phyloP scores from a whole-genome alignment of 371 early-diverging fungal species.

The Lichtheimia corymbifera region DNA sequence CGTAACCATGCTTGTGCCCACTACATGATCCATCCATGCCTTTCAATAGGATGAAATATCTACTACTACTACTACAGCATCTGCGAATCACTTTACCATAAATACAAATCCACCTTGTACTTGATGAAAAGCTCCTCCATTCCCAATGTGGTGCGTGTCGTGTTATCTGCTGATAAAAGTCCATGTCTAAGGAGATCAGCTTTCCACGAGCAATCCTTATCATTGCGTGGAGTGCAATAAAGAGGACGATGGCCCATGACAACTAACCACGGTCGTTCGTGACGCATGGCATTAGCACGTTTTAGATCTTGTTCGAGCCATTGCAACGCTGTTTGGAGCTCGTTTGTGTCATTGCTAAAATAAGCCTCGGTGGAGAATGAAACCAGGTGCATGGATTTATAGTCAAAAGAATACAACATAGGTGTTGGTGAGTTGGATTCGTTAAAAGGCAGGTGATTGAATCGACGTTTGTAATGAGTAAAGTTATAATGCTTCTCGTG shows the following conservation, averaged over 20 bases:
- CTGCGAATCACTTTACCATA: slow-evolving; percentile 19
- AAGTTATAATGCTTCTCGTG: slow-evolving; percentile 27
- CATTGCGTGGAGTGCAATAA: slow-evolving; percentile 22
- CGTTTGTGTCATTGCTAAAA: slow-evolving; percentile 11
- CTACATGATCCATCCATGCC: neutral
- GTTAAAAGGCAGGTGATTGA: slow-evolving; percentile 16
- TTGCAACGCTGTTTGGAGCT: slow-evolving; percentile 14
- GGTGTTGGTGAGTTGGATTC: slow-evolving; percentile 19
- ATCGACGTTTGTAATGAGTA: slow-evolving; percentile 23
- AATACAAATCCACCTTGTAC: slow-evolving; percentile 31
- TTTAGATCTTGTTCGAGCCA: slow-evolving; percentile 31
- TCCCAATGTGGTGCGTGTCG: slow-evolving; percentile 8
- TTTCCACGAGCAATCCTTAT: slow-evolving; percentile 9
- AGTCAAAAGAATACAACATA: slow-evolving; percentile 18
- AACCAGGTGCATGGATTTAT: slow-evolving; percentile 22
- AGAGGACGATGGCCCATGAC: slow-evolving; percentile 31
- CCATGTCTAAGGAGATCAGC: slow-evolving; percentile 6
- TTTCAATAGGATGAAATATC: neutral
- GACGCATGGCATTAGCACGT: slow-evolving; percentile 11
- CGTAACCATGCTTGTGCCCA: slow-evolving; percentile 34
- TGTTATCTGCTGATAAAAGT: neutral
- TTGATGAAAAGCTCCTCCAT: slow-evolving; percentile 29
- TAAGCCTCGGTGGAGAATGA: slow-evolving; percentile 18
- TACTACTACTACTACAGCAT: too few relatives aligned
- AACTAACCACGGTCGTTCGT: slow-evolving; percentile 30